Conservation (phyloP, 2,329 filamentous ascomycete genomes). For the Aspergillus sp. region DNA sequence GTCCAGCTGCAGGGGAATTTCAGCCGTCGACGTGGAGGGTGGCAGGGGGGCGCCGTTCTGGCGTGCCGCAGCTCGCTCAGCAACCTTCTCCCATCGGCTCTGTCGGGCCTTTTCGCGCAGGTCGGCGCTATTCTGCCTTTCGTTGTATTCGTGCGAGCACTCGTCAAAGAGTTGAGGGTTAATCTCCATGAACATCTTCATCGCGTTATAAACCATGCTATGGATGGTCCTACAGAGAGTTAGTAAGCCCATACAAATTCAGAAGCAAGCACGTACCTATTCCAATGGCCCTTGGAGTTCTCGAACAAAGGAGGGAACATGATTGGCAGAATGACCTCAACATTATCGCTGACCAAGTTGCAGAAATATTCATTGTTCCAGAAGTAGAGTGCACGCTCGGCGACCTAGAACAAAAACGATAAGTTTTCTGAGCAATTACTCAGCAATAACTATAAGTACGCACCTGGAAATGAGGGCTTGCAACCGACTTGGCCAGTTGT, state of each 20-base stretch:
- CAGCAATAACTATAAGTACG: slow-evolving; percentile 13
- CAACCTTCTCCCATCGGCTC: slow-evolving; percentile 84
- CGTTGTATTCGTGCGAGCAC: slow-evolving; percentile 96
- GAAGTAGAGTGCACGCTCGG: slow-evolving; percentile 95
- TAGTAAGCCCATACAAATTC: slow-evolving; percentile 26
- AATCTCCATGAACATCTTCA: slow-evolving; percentile 99
- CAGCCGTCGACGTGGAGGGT: slow-evolving; percentile 36
- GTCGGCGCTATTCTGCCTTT: slow-evolving; percentile 90
- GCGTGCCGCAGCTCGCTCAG: slow-evolving; percentile 73
- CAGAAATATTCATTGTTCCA: slow-evolving; percentile 99
- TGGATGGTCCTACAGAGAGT: slow-evolving; percentile 79
- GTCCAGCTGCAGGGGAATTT: slow-evolving; percentile 55
- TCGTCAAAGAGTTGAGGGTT: slow-evolving; percentile 98
- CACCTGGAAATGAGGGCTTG: slow-evolving; percentile 94
- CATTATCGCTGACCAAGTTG: slow-evolving; percentile 97
- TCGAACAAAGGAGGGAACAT: slow-evolving; percentile 99
- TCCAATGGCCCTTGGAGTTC: slow-evolving; percentile 99
- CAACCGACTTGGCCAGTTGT: slow-evolving; percentile 95
- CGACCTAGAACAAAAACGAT: slow-evolving; percentile 59
- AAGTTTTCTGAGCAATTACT: slow-evolving; percentile 11
- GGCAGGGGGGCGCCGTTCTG: slow-evolving; percentile 50
- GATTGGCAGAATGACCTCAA: slow-evolving; percentile 96
- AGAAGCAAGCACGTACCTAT: slow-evolving; percentile 63
- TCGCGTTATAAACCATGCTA: slow-evolving; percentile 99
- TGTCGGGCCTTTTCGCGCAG: slow-evolving; percentile 78